A percentile compares a stretch with the other conserved stretches of the same genome.
Evolutionary conservation across 78 protist genomes (phyloP).

Genomic region (Trichosphaerium sp.): DNA sequence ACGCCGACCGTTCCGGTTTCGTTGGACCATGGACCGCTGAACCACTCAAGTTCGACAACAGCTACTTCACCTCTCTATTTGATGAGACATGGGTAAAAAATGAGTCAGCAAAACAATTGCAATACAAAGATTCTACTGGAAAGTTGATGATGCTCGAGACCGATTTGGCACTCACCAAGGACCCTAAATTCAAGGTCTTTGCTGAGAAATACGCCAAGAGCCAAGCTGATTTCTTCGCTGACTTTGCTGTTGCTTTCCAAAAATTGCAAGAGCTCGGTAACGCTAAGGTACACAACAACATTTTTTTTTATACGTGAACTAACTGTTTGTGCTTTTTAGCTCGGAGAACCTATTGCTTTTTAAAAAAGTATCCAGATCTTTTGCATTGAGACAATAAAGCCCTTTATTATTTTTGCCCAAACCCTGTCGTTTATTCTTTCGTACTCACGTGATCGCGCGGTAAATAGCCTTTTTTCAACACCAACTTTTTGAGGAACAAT

Average conservation of each 20-base stretch:
- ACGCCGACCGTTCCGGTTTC: constrained; percentile 26
- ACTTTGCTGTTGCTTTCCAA: constrained; percentile 41
- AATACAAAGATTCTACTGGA: constrained; percentile 15
- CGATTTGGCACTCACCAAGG: constrained; percentile 48
- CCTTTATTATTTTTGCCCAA: too few relatives aligned
- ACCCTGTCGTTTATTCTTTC: too few relatives aligned
- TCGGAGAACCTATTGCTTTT: too few relatives aligned
- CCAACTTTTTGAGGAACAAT: too few relatives aligned
- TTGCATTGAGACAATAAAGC: too few relatives aligned
- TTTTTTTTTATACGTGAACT: too few relatives aligned
- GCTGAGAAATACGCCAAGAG: constrained; percentile 51
- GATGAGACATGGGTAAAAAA: neutral
- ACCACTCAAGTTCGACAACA: constrained; percentile 34
- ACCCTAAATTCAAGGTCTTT: constrained; percentile 2
- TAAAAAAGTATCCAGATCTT: too few relatives aligned
- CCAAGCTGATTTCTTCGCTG: constrained; percentile 30
- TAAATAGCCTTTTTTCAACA: too few relatives aligned
- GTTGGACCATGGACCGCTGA: constrained; percentile 60
- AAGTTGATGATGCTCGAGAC: constrained; percentile 59
- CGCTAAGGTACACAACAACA: too few relatives aligned
- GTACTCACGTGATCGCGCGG: too few relatives aligned
- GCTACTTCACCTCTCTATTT: constrained; percentile 24
- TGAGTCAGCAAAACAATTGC: constrained; percentile 18
- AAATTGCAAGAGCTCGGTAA: too few relatives aligned
- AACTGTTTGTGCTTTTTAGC: too few relatives aligned